Base-by-base conservation (phyloP, 805 yeast genomes). In the Yarrowia alimentaria region DNA sequence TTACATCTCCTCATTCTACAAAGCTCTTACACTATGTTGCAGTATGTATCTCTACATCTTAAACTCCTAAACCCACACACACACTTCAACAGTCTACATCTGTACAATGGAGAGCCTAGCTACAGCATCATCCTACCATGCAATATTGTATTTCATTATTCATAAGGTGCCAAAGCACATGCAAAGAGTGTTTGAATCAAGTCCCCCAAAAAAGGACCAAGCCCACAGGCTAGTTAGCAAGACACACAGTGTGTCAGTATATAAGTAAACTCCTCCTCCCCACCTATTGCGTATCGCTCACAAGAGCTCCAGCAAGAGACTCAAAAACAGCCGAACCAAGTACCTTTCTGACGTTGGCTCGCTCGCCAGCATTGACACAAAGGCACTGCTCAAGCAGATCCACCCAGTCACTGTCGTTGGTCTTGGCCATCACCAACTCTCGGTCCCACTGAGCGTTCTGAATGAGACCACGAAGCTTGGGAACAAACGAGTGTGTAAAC, bases 401-500 rank as follows among this genome's bases (percentile, higher is more conserved):
- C 11, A 52, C 22, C 40, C 53, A 52, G 8, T 47, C 53, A 6
- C 14, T 29, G 11, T 56, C 56, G 26, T 40, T 54, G 14, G 26
- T 25, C 33, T 50, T 33, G 17, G 22, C 25, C 21, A 21, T 54
- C 53, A 85, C 64, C 4, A 73, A 68, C 3, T 63, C 64, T n/a
- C 58, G 58, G 58, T 81, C 79, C 64, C 72, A 85, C 53, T 76
- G 76, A 2, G 86, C 91, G 4, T 82, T 76, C 22, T 80, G 66
- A 33, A 90, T 90, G 71, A 80, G 75, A 10, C 85, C 78, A 31
- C 87, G 74, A 55, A 90, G 69, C 55, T 89, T 70, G 9, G 95
- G 95, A 59, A 85, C 89, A 63, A 81, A 85, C n/a, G 77, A 77
- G 62, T 89, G 95, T 54, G 79, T 80, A 68, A 90, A 90, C 1